phyloP scores from a whole-genome alignment of 495 filamentous ascomycete genomes.

The Sordaria brevicollis region DNA sequence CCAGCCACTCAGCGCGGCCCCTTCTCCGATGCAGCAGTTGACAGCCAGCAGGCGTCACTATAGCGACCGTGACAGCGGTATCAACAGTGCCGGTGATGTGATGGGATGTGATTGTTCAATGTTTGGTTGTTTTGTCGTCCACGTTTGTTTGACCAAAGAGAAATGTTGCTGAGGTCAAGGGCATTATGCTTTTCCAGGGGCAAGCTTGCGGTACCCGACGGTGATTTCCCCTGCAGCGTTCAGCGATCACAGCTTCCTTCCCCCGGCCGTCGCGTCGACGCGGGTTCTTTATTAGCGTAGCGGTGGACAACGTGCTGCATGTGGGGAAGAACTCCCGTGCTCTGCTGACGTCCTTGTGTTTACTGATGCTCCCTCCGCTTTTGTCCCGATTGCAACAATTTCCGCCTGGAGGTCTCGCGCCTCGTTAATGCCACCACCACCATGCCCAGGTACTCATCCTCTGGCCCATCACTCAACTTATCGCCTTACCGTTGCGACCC shows the following conservation, averaged over 20 bases:
- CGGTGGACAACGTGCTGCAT: not conserved
- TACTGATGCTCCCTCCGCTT: not conserved
- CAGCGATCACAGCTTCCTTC: not conserved
- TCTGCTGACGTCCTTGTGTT: not conserved
- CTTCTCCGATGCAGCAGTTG: not conserved
- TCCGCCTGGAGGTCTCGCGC: not conserved
- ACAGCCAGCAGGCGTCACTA: not conserved
- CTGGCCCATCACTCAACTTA: not conserved
- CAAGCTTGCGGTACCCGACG: not conserved
- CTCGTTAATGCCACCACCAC: constrained; percentile 21
- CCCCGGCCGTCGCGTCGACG: not conserved
- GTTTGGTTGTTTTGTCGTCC: not conserved
- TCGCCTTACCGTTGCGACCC: not conserved
- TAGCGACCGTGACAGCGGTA: not conserved
- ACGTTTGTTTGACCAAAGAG: not conserved
- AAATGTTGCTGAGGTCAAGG: not conserved
- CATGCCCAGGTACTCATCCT: constrained; percentile 40
- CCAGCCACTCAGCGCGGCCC: not conserved
- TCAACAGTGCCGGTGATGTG: not conserved
- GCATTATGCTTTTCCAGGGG: no score
- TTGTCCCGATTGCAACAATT: not conserved
- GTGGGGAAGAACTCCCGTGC: not conserved
- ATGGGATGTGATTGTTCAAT: not conserved
- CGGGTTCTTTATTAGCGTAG: not conserved
- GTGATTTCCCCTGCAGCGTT: not conserved